A percentile compares a stretch with the other conserved stretches of the same genome.
phyloP scores from a whole-genome alignment of 495 filamentous ascomycete genomes.

The Pseudomonodictys pantanalensis region DNA sequence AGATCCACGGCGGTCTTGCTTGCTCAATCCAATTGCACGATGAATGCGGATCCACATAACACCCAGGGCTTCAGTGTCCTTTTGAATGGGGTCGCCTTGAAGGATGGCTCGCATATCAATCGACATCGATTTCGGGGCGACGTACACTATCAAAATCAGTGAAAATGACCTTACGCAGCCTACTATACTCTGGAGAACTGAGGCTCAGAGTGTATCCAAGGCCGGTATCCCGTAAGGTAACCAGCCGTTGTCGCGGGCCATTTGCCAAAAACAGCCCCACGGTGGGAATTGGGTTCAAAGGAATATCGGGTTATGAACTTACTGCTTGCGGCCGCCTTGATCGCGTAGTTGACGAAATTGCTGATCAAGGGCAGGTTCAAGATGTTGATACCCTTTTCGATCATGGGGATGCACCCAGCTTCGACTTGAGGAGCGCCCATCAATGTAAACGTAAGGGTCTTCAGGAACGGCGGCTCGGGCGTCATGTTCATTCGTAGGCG shows the following conservation, averaged over 20 bases:
- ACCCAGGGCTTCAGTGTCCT: constrained; percentile 80
- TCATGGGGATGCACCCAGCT: constrained; percentile 88
- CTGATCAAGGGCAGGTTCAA: constrained; percentile 90
- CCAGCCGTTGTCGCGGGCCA: too few species aligned
- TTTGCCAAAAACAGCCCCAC: too few species aligned
- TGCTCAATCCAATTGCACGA: constrained; percentile 79
- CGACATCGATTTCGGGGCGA: constrained; percentile 93
- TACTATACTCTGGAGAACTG: too few species aligned
- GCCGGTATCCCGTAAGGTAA: too few species aligned
- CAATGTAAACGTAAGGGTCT: constrained; percentile 86
- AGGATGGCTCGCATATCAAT: constrained; percentile 88
- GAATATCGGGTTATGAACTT: too few species aligned
- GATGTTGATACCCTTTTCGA: constrained; percentile 84
- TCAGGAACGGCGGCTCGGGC: constrained; percentile 85
- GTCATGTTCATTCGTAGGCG: constrained; percentile 78
- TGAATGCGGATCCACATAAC: constrained; percentile 90
- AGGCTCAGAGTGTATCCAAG: too few species aligned
- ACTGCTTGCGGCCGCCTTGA: constrained; percentile 71
- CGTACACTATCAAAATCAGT: constrained; percentile 61
- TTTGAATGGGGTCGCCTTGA: constrained; percentile 83
- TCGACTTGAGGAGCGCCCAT: constrained; percentile 88
- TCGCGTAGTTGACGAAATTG: constrained; percentile 96
- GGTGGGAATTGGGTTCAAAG: too few species aligned
- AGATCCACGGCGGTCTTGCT: constrained; percentile 82
- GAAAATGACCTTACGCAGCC: too few species aligned